These are phyloP conservation scores for Aspergillus bridgeri DNA, from an alignment of 495 filamentous ascomycete species.

Conservation along the genomic window DNA sequence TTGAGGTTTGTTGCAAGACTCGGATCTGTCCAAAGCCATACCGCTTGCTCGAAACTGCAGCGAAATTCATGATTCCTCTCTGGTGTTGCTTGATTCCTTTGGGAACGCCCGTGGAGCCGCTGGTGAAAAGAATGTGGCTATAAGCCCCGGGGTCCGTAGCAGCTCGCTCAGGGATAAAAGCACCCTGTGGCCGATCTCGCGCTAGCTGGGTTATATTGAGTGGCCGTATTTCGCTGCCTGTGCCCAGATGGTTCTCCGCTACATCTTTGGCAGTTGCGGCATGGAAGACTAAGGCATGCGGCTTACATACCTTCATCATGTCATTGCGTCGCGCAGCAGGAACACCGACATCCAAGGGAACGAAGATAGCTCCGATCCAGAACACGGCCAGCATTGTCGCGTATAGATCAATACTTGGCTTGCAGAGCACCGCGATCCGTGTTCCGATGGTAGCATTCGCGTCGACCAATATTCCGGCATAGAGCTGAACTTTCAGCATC, in stretches of 20 bases:
- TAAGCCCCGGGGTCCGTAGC: neutral
- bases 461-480: neutral
- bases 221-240: neutral
- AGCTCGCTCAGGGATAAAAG: neutral
- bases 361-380: conserved; percentile 45
- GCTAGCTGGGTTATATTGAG: neutral
- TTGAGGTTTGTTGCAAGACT: conserved; percentile 36
- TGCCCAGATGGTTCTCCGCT: neutral
- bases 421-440: conserved; percentile 17
- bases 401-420: conserved; percentile 37
- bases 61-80: conserved; percentile 22
- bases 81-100: conserved; percentile 39
- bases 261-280: conserved; percentile 6
- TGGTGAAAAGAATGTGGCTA: conserved; percentile 33
- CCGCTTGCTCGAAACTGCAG: conserved; percentile 18
- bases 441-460: conserved; percentile 3
- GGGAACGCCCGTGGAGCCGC: conserved; percentile 30
- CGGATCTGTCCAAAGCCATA: neutral
- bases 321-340: conserved; percentile 24
- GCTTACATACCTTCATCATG: conserved; percentile 22
- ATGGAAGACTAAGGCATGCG: conserved; percentile 16
- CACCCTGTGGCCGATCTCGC: neutral
- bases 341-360: conserved; percentile 49
- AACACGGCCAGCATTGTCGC: conserved; percentile 51
- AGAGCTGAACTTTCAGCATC: neutral